phyloP scores from a whole-genome alignment of 176 grass and related monocot genomes.

The Oryza rufipogon region DNA sequence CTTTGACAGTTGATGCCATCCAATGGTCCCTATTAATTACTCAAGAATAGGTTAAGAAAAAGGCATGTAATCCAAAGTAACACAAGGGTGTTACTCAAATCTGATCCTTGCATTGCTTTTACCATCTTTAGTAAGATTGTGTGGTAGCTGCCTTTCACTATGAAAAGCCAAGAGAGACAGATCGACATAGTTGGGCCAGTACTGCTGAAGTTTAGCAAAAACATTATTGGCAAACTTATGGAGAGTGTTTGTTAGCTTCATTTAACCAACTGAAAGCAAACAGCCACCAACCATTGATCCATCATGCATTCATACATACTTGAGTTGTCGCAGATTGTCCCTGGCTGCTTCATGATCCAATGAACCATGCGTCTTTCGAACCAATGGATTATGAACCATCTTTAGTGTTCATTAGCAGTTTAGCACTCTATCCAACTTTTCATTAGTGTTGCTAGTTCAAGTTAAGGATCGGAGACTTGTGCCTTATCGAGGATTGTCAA shows the following conservation, averaged over 20 bases:
- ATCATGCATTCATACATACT: conserved; percentile 13
- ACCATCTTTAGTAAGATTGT: not conserved
- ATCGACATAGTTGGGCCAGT: conserved; percentile 28
- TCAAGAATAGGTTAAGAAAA: not conserved
- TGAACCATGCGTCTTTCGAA: not conserved
- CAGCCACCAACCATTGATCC: conserved; percentile 25
- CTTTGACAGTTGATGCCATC: conserved; percentile 10
- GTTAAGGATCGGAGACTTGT: not conserved
- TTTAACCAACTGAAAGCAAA: conserved; percentile 50
- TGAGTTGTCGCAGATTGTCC: conserved; percentile 30
- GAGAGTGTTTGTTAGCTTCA: conserved; percentile 32
- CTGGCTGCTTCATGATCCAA: conserved; percentile 7
- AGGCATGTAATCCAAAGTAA: conserved; percentile 19
- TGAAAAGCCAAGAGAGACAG: not conserved
- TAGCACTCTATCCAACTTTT: not conserved
- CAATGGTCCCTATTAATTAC: not conserved
- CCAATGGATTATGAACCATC: not conserved
- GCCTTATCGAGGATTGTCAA: not conserved
- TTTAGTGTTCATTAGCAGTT: not conserved
- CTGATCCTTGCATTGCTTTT: not conserved
- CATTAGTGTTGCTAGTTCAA: conserved; percentile 7
- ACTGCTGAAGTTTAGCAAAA: conserved; percentile 17
- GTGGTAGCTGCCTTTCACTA: conserved; percentile 20
- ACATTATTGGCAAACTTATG: conserved; percentile 29
- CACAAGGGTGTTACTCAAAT: not conserved